Base-by-base conservation (phyloP, 257 asterid species). In the Salvia rosmarinus region DNA sequence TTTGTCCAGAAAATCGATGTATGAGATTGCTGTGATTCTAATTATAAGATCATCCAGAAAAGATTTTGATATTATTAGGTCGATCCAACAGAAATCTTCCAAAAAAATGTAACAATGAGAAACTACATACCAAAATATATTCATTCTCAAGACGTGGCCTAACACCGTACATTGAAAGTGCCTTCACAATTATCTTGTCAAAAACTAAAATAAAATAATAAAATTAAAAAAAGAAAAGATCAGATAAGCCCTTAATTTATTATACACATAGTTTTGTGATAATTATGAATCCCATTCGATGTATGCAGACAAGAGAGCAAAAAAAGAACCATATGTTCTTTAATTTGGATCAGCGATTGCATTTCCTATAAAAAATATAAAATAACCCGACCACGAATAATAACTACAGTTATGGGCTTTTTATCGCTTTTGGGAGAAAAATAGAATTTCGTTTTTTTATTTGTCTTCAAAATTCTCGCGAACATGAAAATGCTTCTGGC, bases 131-230 rank as follows among this genome's bases (percentile, higher is more conserved):
- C 23, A 34, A 54, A 49, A 23, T 21, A 40, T 25, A 32, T n/a
- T 25, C 43, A 20, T 37, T 7, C 19, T 32, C 2, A 39, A 46
- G 9, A 67, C 79, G 75, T 67, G 74, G 64, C 70, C 34, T 34
- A 14, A 67, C 62, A 57, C 54, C 30, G 39, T 57, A 47, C 69
- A 67, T 21, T 75, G 17, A 64, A 65, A 74, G 67, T 74, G 66
- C 4, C 28, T 30, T 21, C 8, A 37, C 68, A 55, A n/a, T 6
- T 35, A 23, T 50, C 7, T 68, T 35, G 34, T 21, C 0, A 68
- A 39, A 50, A 39, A 5, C 4, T 47, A 13, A 16, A 49, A 6
- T 43, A 32, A 2, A 20, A 25, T 12, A 4, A n/a, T 28, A 6
- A 4, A 51, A 51, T 0, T 6, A 51, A 8, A 47, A 17, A 9